Conservation (phyloP, 2,329 filamentous ascomycete genomes). For the Rhynchosporium agropyri region DNA sequence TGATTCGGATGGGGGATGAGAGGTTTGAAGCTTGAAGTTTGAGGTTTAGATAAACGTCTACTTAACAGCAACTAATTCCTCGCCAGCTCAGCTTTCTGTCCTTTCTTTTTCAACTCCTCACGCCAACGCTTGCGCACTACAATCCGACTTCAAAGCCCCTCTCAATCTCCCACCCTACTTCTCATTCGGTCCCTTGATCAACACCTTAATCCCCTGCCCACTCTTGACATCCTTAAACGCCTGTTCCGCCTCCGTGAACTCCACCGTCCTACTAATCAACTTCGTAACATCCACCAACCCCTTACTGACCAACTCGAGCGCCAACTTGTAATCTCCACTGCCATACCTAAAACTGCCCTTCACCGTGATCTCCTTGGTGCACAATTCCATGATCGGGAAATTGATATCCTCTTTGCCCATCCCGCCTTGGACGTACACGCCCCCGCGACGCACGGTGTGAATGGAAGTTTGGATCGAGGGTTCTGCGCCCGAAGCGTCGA, state of each 20-base stretch:
- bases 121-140: background rate
- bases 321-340: conserved; percentile 79
- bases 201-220: conserved; percentile 74
- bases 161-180: conserved; percentile 19
- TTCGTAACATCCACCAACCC: conserved; percentile 81
- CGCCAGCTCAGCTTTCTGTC: no score
- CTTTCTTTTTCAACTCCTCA: no score
- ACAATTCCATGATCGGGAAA: conserved; percentile 90
- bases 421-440: conserved; percentile 81
- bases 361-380: conserved; percentile 84
- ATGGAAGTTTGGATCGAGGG: conserved; percentile 75
- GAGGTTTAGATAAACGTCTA: no score
- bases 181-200: conserved; percentile 66
- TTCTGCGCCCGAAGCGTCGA: conserved; percentile 80
- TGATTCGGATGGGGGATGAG: no score
- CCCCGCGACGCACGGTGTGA: conserved; percentile 70
- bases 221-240: conserved; percentile 86
- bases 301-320: conserved; percentile 71
- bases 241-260: conserved; percentile 79
- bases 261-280: conserved; percentile 76
- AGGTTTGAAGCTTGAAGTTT: no score
- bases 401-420: conserved; percentile 88
- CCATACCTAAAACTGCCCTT: conserved; percentile 91
- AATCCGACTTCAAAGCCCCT: background rate
- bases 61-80: no score